These are phyloP conservation scores for Litchi chinensis DNA, from an alignment of 345 rosid genomes.

Conservation along the genomic window DNA sequence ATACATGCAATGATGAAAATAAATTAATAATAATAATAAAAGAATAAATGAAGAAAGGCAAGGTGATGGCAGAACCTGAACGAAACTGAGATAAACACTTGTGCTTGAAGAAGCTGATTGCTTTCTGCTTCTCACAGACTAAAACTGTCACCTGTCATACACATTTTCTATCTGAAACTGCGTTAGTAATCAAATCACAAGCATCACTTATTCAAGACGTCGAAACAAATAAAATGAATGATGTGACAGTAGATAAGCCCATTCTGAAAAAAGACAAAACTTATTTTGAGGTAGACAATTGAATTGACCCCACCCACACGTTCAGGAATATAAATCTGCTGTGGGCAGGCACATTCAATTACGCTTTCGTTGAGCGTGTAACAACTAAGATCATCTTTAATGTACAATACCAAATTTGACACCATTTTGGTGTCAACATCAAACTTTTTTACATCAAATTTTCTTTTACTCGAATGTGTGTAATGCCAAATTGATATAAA, in stretches of 20 bases:
- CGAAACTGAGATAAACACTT: background rate
- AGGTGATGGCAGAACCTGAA: conserved; percentile 2
- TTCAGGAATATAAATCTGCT: too few relatives aligned
- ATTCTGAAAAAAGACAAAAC: background rate
- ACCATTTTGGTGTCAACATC: too few relatives aligned
- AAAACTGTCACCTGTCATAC: background rate
- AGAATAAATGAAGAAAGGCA: background rate
- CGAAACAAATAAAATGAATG: background rate
- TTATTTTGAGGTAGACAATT: background rate
- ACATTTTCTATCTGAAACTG: too few relatives aligned
- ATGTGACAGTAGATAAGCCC: too few relatives aligned
- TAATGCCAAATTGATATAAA: too few relatives aligned
- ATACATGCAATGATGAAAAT: background rate
- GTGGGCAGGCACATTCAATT: too few relatives aligned
- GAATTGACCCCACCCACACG: too few relatives aligned
- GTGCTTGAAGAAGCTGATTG: background rate
- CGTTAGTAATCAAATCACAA: background rate
- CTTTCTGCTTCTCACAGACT: background rate
- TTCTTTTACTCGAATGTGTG: too few relatives aligned
- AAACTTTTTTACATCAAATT: too few relatives aligned
- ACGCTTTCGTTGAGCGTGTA: too few relatives aligned
- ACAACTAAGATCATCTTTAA: too few relatives aligned
- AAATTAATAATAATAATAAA: background rate
- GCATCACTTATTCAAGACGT: background rate
- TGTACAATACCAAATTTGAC: too few relatives aligned